Conservation (phyloP, 1,139 yeast genomes). For the Saccharomyces hybrid region DNA sequence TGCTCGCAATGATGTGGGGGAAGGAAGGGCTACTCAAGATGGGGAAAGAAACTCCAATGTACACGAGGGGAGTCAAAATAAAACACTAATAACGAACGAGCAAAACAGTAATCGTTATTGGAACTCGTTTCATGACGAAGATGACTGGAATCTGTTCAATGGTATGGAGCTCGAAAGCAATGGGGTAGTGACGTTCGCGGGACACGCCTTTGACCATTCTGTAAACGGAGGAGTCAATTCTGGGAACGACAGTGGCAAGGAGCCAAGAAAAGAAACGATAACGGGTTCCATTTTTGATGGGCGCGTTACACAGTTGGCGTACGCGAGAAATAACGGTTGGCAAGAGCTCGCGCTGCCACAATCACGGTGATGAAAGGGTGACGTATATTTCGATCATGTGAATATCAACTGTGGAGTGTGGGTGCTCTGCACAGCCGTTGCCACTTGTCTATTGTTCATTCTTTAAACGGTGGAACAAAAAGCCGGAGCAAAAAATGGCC, state of each 20-base stretch:
- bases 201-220: not conserved
- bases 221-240: not conserved
- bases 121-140: conserved; percentile 25
- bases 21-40: conserved; percentile 6
- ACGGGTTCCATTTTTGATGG: conserved; percentile 9
- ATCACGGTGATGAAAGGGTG: not conserved
- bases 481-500: not conserved
- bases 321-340: conserved; percentile 6
- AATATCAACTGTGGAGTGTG: not conserved
- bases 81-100: not conserved
- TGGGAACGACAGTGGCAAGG: not conserved
- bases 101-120: conserved; percentile 11
- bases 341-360: conserved; percentile 1
- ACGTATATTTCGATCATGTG: not conserved
- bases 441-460: not conserved
- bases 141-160: conserved; percentile 22
- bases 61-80: not conserved
- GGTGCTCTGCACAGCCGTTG: not conserved
- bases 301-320: conserved; percentile 2
- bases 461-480: not conserved
- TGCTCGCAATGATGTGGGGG: conserved; percentile 4
- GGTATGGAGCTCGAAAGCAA: conserved; percentile 17
- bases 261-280: conserved; percentile 3
- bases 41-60: not conserved
- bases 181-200: conserved; percentile 12